Evolutionary conservation across 2,329 filamentous ascomycete genomes (phyloP).

Genomic region (Fusarium marasasianum): DNA sequence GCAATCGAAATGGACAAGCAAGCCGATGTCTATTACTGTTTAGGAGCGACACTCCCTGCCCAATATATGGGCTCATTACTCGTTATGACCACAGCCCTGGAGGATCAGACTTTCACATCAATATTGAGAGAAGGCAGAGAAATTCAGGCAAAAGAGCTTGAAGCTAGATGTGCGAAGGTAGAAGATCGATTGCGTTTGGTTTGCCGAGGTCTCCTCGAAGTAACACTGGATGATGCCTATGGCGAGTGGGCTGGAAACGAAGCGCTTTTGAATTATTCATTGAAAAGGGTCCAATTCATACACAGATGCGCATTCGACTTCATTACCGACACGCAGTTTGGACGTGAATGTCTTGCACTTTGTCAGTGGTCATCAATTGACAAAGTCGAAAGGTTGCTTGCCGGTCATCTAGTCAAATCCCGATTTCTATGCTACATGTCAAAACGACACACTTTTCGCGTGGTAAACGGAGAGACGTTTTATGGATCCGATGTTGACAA

Average conservation of each 20-base stretch:
- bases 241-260: fast-evolving
- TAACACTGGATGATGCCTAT: fast-evolving
- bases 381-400: fast-evolving
- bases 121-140: not conserved
- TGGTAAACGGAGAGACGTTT: too few relatives aligned
- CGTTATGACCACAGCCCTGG: fast-evolving
- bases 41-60: too few relatives aligned
- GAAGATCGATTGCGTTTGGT: not conserved
- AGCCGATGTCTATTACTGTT: too few relatives aligned
- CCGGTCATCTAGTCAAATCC: fast-evolving
- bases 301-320: not conserved
- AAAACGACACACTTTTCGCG: too few relatives aligned
- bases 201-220: not conserved
- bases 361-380: not conserved
- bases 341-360: not conserved
- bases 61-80: too few relatives aligned
- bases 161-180: fast-evolving
- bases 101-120: fast-evolving
- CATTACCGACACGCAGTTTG: fast-evolving
- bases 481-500: too few relatives aligned
- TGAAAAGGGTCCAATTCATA: not conserved
- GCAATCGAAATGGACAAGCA: fast-evolving
- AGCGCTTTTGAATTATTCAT: fast-evolving
- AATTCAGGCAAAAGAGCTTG: fast-evolving
- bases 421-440: not conserved